phyloP scores from a whole-genome alignment of 1,139 yeast species.

The Wickerhamomyces sp. region DNA sequence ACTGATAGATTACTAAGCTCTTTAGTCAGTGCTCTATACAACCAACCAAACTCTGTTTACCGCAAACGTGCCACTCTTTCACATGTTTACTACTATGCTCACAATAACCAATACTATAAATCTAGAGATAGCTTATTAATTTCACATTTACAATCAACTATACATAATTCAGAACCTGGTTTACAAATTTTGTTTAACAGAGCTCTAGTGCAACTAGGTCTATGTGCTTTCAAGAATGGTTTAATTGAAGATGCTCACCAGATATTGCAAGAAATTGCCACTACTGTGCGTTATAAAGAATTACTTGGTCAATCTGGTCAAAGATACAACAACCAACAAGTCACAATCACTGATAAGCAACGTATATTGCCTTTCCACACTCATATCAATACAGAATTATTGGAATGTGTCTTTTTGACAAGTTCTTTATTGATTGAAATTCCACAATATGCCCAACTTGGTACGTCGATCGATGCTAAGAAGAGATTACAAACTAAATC shows the following conservation, averaged over 20 bases:
- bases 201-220: constrained; percentile 91
- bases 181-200: constrained; percentile 93
- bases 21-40: constrained; percentile 60
- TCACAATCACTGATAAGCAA: constrained; percentile 48
- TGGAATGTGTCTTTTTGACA: constrained; percentile 92
- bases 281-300: constrained; percentile 85
- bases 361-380: constrained; percentile 95
- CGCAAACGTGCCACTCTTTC: constrained; percentile 82
- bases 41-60: constrained; percentile 62
- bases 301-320: constrained; percentile 90
- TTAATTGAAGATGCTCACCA: constrained; percentile 84
- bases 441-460: constrained; percentile 74
- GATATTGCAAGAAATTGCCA: constrained; percentile 82
- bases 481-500: constrained; percentile 76
- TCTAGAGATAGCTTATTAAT: constrained; percentile 86
- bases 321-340: constrained; percentile 56
- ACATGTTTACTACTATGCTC: constrained; percentile 87
- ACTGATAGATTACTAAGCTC: constrained; percentile 57
- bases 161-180: constrained; percentile 78
- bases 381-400: constrained; percentile 93
- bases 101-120: constrained; percentile 73
- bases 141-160: constrained; percentile 79
- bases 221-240: constrained; percentile 92
- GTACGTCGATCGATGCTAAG: constrained; percentile 43
- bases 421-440: constrained; percentile 87